A percentile compares a stretch with the other conserved stretches of the same genome.
These are phyloP conservation scores for Abortiporus biennis DNA, from an alignment of 1,284 basidiomycete species.

Conservation along the genomic window DNA sequence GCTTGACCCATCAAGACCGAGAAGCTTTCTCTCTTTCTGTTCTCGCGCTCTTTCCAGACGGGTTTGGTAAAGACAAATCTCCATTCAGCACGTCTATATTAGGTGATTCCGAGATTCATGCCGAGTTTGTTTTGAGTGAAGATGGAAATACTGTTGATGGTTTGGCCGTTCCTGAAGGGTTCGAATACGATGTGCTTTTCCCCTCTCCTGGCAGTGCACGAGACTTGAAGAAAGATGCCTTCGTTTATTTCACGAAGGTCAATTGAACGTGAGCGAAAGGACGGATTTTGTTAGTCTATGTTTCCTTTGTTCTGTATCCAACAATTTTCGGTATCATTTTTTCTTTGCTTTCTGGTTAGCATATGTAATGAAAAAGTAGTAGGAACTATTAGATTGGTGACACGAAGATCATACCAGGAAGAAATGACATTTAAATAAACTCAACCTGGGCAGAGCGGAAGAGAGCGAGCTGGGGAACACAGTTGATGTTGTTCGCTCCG, in stretches of 20 bases:
- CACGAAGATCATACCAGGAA: too few species aligned
- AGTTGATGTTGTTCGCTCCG: too few species aligned
- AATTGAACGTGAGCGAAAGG: too few species aligned
- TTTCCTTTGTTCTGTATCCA: too few species aligned
- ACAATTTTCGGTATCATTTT: too few species aligned
- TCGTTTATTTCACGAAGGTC: background rate
- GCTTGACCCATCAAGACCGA: slow-evolving; percentile 12
- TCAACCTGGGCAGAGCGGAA: too few species aligned
- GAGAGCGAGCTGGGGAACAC: too few species aligned
- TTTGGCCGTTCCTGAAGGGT: background rate
- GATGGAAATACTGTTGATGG: background rate
- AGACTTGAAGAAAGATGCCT: background rate
- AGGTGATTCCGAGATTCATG: slow-evolving; percentile 12
- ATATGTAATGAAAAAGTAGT: too few species aligned
- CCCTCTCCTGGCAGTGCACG: background rate
- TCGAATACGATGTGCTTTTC: background rate
- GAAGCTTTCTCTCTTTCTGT: slow-evolving; percentile 15
- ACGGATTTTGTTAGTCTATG: too few species aligned
- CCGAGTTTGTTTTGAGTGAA: slow-evolving; percentile 14
- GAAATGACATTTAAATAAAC: too few species aligned
- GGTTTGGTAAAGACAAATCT: slow-evolving; percentile 19
- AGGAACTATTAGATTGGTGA: too few species aligned
- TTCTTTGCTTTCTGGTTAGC: too few species aligned
- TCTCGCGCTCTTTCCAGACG: slow-evolving; percentile 19
- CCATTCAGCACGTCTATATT: slow-evolving; percentile 18